Evolutionary conservation across 768 basidiomycete species (phyloP).

Genomic region (Lepiota venenata): DNA sequence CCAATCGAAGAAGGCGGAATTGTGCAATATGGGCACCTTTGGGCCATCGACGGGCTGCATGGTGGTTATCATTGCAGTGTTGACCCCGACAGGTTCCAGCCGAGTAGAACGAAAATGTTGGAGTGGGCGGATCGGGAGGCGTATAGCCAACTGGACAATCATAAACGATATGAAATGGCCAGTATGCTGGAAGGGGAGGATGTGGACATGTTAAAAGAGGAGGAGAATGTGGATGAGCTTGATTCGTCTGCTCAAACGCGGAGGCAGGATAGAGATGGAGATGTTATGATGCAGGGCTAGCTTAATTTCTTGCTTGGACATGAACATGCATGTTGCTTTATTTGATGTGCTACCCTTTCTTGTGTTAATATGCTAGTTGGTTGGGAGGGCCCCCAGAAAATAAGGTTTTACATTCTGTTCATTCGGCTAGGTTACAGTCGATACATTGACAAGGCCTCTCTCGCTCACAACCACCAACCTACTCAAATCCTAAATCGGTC

Average conservation of each 20-base stretch:
- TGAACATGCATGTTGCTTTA: not conserved
- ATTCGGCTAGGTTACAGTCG: no score
- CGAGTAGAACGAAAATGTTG: slow-evolving; percentile 51
- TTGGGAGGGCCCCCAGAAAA: no score
- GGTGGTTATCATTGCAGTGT: slow-evolving; percentile 67
- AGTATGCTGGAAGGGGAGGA: slow-evolving; percentile 23
- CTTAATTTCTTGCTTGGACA: not conserved
- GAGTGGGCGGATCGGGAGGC: slow-evolving; percentile 57
- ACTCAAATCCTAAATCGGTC: not conserved
- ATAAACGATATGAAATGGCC: slow-evolving; percentile 24
- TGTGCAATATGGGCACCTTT: slow-evolving; percentile 49
- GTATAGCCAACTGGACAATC: slow-evolving; percentile 34
- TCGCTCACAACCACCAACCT: no score
- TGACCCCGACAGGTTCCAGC: slow-evolving; percentile 61
- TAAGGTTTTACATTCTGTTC: no score
- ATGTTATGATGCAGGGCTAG: not conserved
- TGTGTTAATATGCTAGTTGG: not conserved
- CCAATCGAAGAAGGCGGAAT: slow-evolving; percentile 32
- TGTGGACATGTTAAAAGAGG: slow-evolving; percentile 10
- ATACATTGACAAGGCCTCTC: no score
- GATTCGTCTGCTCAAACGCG: not conserved
- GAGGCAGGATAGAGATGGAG: not conserved
- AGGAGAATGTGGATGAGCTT: slow-evolving; percentile 2
- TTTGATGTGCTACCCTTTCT: not conserved
- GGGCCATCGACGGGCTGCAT: slow-evolving; percentile 69